Evolutionary conservation across 495 filamentous ascomycete species (phyloP).

Genomic region (Penicillium verhagenii): DNA sequence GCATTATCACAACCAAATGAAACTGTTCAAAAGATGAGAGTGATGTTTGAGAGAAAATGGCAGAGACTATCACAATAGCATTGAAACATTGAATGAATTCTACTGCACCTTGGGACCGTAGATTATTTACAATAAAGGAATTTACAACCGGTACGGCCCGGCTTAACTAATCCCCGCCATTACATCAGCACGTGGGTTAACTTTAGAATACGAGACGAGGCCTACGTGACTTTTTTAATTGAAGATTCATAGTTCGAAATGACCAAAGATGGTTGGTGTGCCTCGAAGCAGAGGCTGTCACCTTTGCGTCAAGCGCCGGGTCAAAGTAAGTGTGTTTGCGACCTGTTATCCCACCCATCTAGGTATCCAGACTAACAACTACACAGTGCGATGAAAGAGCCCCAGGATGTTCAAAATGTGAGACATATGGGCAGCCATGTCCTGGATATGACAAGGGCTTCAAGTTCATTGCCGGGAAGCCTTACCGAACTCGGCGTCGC

Average conservation of each 20-base stretch:
- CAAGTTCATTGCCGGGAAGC: conserved; percentile 35
- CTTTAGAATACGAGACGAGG: conserved; percentile 13
- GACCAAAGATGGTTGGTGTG: conserved; percentile 34
- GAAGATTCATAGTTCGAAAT: neutral
- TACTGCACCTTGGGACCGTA: too few species aligned
- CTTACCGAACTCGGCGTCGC: conserved; percentile 26
- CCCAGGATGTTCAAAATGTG: conserved; percentile 33
- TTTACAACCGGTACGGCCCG: neutral
- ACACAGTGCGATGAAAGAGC: conserved; percentile 33
- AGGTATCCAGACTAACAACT: neutral
- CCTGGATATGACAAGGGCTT: conserved; percentile 37
- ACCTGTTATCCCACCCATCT: neutral
- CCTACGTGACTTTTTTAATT: neutral
- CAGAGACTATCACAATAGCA: too few species aligned
- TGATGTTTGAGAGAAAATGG: too few species aligned
- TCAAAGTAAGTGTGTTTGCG: conserved; percentile 25
- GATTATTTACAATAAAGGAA: too few species aligned
- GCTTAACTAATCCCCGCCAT: conserved; percentile 8
- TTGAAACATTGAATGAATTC: too few species aligned
- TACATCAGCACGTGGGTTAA: conserved; percentile 8
- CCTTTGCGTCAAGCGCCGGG: conserved; percentile 34
- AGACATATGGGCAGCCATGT: conserved; percentile 34
- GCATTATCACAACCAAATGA: too few species aligned
- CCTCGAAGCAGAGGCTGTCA: conserved; percentile 59
- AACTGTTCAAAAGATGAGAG: too few species aligned